These are phyloP conservation scores for Sugiyamaella qingdaonensis DNA, from an alignment of 805 yeast genomes.

Conservation along the genomic window DNA sequence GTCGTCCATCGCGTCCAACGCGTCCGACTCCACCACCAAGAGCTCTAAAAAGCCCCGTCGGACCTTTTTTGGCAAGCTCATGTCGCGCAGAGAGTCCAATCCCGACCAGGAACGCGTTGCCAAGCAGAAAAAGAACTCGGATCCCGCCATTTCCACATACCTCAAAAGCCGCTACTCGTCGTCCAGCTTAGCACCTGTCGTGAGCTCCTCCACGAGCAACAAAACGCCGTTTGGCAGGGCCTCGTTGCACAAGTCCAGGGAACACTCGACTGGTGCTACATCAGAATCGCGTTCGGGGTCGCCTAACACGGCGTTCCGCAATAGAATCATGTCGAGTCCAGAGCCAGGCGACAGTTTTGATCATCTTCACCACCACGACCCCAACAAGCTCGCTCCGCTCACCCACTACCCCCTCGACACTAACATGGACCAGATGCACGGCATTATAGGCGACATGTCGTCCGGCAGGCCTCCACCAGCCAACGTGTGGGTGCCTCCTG, in stretches of 20 bases:
- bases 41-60: conserved; percentile 7
- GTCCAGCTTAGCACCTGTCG: background rate
- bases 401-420: conserved; percentile 36
- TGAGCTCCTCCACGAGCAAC: background rate
- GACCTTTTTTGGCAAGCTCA: conserved; percentile 18
- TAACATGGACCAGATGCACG: conserved; percentile 48
- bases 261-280: background rate
- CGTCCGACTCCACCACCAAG: conserved; percentile 8
- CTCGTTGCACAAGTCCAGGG: background rate
- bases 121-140: conserved; percentile 1
- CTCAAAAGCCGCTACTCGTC: background rate
- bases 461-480: conserved; percentile 16
- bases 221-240: background rate
- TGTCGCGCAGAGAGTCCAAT: conserved; percentile 20
- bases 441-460: conserved; percentile 36
- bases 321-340: conserved; percentile 18
- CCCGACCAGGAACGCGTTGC: conserved; percentile 12
- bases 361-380: background rate
- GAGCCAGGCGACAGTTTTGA: conserved; percentile 9
- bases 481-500: conserved; percentile 25
- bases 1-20: conserved; percentile 18
- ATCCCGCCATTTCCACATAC: conserved; percentile 1
- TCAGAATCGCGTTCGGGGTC: background rate
- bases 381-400: background rate
- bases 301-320: conserved; percentile 6